phyloP scores from a whole-genome alignment of 2,329 filamentous ascomycete genomes.

The Trichoderma sp. region DNA sequence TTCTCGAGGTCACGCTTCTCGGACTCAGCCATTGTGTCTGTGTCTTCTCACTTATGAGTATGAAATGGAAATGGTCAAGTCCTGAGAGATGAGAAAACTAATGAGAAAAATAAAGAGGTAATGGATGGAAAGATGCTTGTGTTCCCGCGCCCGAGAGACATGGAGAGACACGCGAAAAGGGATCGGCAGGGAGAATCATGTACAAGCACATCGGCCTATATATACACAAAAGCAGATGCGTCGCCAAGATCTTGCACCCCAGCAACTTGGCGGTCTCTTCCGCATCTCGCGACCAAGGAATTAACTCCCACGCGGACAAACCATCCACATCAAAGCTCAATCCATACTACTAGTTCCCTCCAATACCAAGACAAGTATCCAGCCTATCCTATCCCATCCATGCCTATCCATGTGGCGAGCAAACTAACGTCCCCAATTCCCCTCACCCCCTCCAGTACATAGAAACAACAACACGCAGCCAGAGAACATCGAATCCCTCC shows the following conservation, averaged over 20 bases:
- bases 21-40: conserved; percentile 29
- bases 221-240: not conserved
- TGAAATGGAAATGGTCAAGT: not conserved
- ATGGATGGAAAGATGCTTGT: not conserved
- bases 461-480: not conserved
- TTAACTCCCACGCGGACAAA: not conserved
- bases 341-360: not conserved
- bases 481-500: not conserved
- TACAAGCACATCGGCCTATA: not conserved
- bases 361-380: not conserved
- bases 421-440: not conserved
- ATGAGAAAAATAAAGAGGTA: not conserved
- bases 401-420: not conserved
- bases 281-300: not conserved
- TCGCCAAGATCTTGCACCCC: not conserved
- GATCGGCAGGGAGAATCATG: not conserved
- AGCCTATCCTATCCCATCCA: not conserved
- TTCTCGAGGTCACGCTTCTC: conserved; percentile 29
- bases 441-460: not conserved
- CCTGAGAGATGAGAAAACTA: not conserved
- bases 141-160: not conserved
- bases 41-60: no score
- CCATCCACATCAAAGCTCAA: not conserved
- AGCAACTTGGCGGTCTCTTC: not conserved
- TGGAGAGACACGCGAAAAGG: not conserved